Evolutionary conservation across 768 basidiomycete genomes (phyloP), one percentile per base, ranked within the genome.

Genomic region (Astraeus odoratus): DNA sequence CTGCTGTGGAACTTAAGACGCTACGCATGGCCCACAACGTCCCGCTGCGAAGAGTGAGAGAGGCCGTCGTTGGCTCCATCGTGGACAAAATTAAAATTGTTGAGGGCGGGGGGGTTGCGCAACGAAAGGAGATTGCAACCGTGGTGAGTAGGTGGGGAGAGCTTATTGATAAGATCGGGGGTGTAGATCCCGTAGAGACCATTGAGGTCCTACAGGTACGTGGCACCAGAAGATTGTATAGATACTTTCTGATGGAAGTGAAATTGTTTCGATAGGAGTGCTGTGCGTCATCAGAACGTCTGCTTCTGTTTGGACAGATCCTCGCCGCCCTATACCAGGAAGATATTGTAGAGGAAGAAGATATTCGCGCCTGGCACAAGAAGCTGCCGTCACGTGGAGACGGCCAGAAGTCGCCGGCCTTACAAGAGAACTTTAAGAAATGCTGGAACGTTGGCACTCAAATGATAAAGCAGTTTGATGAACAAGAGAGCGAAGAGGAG

Each of bases 11-110:
- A 61, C 75, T 98, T 48, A 92, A 95, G 69, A 96, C 95, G 35
- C 76, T 99, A 36, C 86, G 94, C 39, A 95, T 98, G 90, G 91
- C 92, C 27, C 88, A 85, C 57, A 98, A 97, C 56, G 95, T 97
- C 22, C 78, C 88, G 9, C 74, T 96, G 16, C 76, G 75, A n/a
- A 74, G 81, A 41, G 93, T 96, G 13, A 75, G 87, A 42, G 86
- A 93, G 63, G 86, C 86, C 13, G 89, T 97, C n/a, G 73, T 97
- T 29, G 75, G 75, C n/a, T 86, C 81, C 30, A 74, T 98, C 47
- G 81, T 95, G 44, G 79, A 81, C 48, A 76, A 76, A 48, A 82
- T 93, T 37, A 69, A 69, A 39, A 65, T 90, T 33, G 71, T 81
- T 1, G 75, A 76, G 2, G 77, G 72, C 3, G 77, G 77, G 25